Base-by-base conservation (phyloP, 495 filamentous ascomycete genomes). In the Bryoglossum gracile region DNA sequence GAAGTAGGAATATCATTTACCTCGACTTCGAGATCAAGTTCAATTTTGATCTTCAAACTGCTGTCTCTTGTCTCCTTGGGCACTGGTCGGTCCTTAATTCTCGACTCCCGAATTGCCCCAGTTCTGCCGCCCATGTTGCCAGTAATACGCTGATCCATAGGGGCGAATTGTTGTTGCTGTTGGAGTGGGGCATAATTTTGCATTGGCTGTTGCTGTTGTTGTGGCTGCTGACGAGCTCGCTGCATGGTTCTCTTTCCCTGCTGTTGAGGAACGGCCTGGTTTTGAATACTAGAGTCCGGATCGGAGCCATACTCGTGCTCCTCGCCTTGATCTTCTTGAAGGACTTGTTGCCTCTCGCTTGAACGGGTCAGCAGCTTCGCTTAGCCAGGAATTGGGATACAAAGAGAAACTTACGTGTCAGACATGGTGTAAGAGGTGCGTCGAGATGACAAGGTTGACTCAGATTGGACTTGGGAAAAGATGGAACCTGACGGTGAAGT, bases 21-120 rank as follows among this genome's bases (percentile, higher is more conserved):
- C 57, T 60, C 57, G 35, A 60, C 57, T 47, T 60, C 57, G 5
- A 60, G 51, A 45, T 60, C 57, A 19, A 60, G 39, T 50, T 60
- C 57, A n/a, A 60, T 60, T 39, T 60, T 57, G 42, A 60, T 55
- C 34, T 57, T 60, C 44, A 60, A 39, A 46, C 44, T 51, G 46
- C 57, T 57, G 43, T 60, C 57, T 14, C 54, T 32, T 6, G 18
- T 25, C 39, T 55, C 51, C 43, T 52, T 36, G 3, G 50, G 50
- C 14, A 23, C 25, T 35, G 57, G 57, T 39, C 57, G 36, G 36
- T 60, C 57, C 45, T 60, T 60, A 45, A 60, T 60, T 36, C 57
- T 14, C 1, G 57, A 60, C 41, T 60, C 54, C 18, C 57, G 36
- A 35, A 60, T 60, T 4, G 57, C 53, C 9, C 57, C 54, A 14